Evolutionary conservation across 805 yeast species (phyloP).

Genomic region (Saccharomyces mikatae): DNA sequence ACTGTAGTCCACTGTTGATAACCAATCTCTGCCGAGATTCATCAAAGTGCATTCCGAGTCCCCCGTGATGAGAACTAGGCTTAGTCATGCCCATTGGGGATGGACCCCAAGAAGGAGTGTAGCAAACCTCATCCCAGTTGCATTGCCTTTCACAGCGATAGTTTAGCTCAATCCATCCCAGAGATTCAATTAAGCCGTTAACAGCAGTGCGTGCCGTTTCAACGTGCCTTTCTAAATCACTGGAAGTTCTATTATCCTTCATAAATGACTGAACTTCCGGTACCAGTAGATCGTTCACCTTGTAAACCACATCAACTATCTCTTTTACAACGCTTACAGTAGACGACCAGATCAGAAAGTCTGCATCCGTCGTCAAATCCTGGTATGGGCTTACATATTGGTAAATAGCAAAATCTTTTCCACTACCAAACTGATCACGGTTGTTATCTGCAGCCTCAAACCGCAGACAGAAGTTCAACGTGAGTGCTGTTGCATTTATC

Average conservation of each 20-base stretch:
- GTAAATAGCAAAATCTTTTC: slow-evolving; percentile 33
- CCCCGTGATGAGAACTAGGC: slow-evolving; percentile 4
- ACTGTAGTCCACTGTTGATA: slow-evolving; percentile 12
- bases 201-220: slow-evolving; percentile 4
- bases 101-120: slow-evolving; percentile 57
- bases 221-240: slow-evolving; percentile 15
- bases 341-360: slow-evolving; percentile 44
- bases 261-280: too few species aligned
- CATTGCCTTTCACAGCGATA: slow-evolving; percentile 38
- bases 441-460: slow-evolving; percentile 24
- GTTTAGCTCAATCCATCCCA: slow-evolving; percentile 37
- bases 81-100: slow-evolving; percentile 41
- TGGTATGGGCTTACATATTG: slow-evolving; percentile 42
- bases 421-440: slow-evolving; percentile 15
- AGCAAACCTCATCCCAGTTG: slow-evolving; percentile 43
- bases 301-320: slow-evolving; percentile 34
- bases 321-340: slow-evolving; percentile 34
- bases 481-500: slow-evolving; percentile 33
- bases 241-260: not conserved
- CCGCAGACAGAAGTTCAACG: slow-evolving; percentile 41
- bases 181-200: slow-evolving; percentile 18
- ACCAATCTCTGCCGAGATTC: slow-evolving; percentile 11
- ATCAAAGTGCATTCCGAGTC: slow-evolving; percentile 18
- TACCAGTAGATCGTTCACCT: slow-evolving; percentile 26
- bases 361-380: slow-evolving; percentile 34